phyloP scores from a whole-genome alignment of 2,329 filamentous ascomycete genomes.

The Ascochyta fabae region DNA sequence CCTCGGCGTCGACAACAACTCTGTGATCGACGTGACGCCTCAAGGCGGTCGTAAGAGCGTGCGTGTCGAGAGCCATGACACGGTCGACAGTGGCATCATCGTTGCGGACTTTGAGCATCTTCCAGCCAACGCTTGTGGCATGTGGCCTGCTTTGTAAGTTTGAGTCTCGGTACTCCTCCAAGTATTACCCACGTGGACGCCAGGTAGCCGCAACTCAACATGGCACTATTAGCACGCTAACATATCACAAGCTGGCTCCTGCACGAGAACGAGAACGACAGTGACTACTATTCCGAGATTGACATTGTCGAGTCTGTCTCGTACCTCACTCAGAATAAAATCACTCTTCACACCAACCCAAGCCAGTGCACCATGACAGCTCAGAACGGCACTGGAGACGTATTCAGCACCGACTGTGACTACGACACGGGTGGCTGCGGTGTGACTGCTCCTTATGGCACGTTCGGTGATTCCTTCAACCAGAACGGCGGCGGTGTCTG shows the following conservation, averaged over 20 bases:
- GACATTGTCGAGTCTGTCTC: constrained; percentile 54
- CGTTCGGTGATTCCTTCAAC: constrained; percentile 39
- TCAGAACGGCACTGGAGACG: constrained; percentile 1
- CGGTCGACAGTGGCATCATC: constrained; percentile 33
- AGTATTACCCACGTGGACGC: no score
- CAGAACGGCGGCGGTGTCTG: constrained; percentile 53
- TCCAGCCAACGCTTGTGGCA: constrained; percentile 35
- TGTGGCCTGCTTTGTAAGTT: constrained; percentile 42
- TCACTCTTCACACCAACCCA: constrained; percentile 26
- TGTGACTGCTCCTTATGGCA: constrained; percentile 15
- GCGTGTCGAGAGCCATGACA: constrained; percentile 28
- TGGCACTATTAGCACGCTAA: not conserved
- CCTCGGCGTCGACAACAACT: constrained; percentile 32
- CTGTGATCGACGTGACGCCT: not conserved
- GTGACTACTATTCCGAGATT: constrained; percentile 55
- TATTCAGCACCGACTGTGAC: constrained; percentile 1
- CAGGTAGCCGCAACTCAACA: no score
- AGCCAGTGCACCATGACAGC: constrained; percentile 11
- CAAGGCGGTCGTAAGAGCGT: constrained; percentile 32
- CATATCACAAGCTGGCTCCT: constrained; percentile 42
- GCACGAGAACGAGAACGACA: constrained; percentile 40
- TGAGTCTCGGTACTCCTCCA: not conserved
- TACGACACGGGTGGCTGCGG: constrained; percentile 19
- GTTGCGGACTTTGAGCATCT: constrained; percentile 41
- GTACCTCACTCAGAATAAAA: constrained; percentile 22